Percentiles rank a stretch among this genome's conserved stretches.
phyloP scores from a whole-genome alignment of 2,329 filamentous ascomycete genomes.

The Pestalotiopsis fici region DNA sequence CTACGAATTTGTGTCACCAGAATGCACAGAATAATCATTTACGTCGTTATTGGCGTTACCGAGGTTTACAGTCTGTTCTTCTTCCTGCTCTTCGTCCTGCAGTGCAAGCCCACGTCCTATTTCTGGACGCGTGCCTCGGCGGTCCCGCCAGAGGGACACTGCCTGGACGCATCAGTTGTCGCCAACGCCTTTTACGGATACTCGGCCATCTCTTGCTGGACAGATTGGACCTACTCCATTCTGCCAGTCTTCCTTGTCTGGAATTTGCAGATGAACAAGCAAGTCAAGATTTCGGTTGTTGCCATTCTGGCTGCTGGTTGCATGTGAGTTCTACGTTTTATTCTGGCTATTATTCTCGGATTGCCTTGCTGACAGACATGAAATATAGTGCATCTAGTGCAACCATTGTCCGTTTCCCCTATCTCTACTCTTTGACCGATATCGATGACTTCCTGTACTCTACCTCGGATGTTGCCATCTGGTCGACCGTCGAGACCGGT shows the following conservation, averaged over 20 bases:
- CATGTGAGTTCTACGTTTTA: slow-evolving; percentile 28
- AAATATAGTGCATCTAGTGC: slow-evolving; percentile 37
- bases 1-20: slow-evolving; percentile 32
- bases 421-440: slow-evolving; percentile 35
- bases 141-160: slow-evolving; percentile 28
- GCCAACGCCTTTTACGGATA: slow-evolving; percentile 35
- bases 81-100: slow-evolving; percentile 39
- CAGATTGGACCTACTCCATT: slow-evolving; percentile 41
- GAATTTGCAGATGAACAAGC: slow-evolving; percentile 38
- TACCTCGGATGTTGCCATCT: slow-evolving; percentile 43
- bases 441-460: slow-evolving; percentile 43
- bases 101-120: slow-evolving; percentile 38
- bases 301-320: slow-evolving; percentile 32
- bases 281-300: slow-evolving; percentile 37
- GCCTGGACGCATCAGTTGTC: slow-evolving; percentile 26
- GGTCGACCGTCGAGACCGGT: slow-evolving; percentile 45
- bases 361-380: neutral
- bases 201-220: slow-evolving; percentile 36
- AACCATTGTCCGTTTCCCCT: slow-evolving; percentile 44
- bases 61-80: slow-evolving; percentile 35
- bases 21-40: slow-evolving; percentile 32
- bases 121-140: slow-evolving; percentile 36
- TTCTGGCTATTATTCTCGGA: neutral
- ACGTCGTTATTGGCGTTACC: slow-evolving; percentile 25
- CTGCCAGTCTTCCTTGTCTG: slow-evolving; percentile 41